Conservation (phyloP, 1,284 basidiomycete genomes). For the Microbotryomycetes sp. region DNA sequence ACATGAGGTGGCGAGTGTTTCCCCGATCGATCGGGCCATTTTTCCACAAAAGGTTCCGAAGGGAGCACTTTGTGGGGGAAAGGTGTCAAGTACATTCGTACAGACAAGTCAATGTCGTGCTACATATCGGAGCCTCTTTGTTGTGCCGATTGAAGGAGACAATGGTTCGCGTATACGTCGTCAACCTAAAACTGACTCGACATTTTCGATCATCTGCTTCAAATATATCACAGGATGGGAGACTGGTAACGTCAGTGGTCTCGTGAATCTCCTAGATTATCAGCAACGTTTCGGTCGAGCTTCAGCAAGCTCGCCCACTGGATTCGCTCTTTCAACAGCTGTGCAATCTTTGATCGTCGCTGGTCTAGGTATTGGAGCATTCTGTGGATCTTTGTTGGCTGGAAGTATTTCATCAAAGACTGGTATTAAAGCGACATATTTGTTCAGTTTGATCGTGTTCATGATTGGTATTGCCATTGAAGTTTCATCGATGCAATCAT, state of each 20-base stretch:
- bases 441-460: constrained; percentile 42
- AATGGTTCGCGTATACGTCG: too few species aligned
- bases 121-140: too few species aligned
- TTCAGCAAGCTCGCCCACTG: constrained; percentile 15
- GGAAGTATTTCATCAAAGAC: constrained; percentile 5
- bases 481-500: constrained; percentile 37
- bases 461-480: constrained; percentile 46
- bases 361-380: constrained; percentile 26
- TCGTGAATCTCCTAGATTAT: constrained; percentile 23
- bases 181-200: too few species aligned
- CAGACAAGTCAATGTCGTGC: too few species aligned
- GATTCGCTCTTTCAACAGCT: constrained; percentile 25
- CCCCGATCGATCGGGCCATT: too few species aligned
- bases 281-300: constrained; percentile 25
- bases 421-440: constrained; percentile 27
- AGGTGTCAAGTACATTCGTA: too few species aligned
- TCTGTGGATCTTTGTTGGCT: constrained; percentile 25
- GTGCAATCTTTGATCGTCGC: constrained; percentile 29
- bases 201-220: background rate
- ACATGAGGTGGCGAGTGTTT: too few species aligned
- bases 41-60: too few species aligned
- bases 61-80: too few species aligned
- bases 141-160: too few species aligned
- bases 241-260: constrained; percentile 24
- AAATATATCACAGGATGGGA: constrained; percentile 23